Base-by-base conservation (phyloP, 2,329 filamentous ascomycete species). In the Neofusicoccum parvum region DNA sequence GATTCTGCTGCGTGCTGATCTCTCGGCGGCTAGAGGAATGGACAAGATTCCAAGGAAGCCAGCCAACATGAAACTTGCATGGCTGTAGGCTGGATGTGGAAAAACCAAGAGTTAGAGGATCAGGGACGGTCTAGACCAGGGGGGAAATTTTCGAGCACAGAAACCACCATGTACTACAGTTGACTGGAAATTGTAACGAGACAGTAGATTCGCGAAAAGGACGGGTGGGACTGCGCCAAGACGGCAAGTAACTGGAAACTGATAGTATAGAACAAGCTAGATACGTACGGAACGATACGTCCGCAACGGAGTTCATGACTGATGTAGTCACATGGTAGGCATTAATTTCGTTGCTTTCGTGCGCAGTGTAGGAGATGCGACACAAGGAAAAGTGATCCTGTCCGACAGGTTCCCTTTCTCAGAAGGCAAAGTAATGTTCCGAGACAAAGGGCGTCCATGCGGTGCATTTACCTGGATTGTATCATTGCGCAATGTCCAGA, bases 211-310 rank as follows among this genome's bases (percentile, higher is more conserved):
- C 23, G 23, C 23, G 23, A 23, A 23, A 23, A 23, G 3, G 23
- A 23, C 20, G 20, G 20, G 45, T 39, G 10, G 14, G n/a, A 45
- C 14, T n/a, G 15, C 7, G 43, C 12, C 37, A 14, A 51, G 48
- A 51, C 27, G 23, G 15, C 32, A 60, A 23, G 27, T 12, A 23
- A 17, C 56, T 48, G 34, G 43, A 48, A 60, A 48, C 12, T 60
- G 56, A 60, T 60, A 37, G 32, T 46, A 60, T 60, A 64, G 48
- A 54, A 54, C 49, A 64, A 54, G n/a, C 62, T 64, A 64, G 62
- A 46, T 64, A 46, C 62, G 37, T 64, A 64, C 56, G 45, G 43
- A 60, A 60, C 39, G 6, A 48, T 60, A 32, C 23, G 41, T 60
- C 56, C 32, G 56, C 45, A 60, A n/a, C 43, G 43, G 56, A 12